Evolutionary conservation across 805 yeast species (phyloP), one percentile per base, ranked within the genome.

Genomic region (Hanseniaspora guilliermondii): DNA sequence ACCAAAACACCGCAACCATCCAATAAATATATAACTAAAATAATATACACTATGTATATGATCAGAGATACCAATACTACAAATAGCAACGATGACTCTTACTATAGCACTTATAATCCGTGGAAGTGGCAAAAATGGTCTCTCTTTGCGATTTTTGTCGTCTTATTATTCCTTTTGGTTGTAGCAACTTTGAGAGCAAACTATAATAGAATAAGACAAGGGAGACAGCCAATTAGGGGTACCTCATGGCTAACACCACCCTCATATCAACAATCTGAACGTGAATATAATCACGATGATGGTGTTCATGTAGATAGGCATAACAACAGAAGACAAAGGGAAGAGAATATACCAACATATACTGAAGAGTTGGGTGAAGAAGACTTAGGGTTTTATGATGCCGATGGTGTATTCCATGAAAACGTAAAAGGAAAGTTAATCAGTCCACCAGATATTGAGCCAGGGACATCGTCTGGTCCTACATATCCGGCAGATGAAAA

Each of bases 311-410:
- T 61, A 8, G 62, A 64, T 42, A 61, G 55, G 17, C 37, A 41
- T 25, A 56, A 56, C 24, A 57, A 55, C 22, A 53, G 56, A 41
- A 25, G 41, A 11, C 53, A 53, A 17, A 38, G 37, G 17, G 77
- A 75, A 46, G 75, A 76, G 2, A 79, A 72, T 59, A 86, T 83
- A 1, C 94, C 94, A 0, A 74, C 82, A 2, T 85, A 85, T 59
- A 77, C 87, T 0, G 85, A 71, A 12, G 68, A 72, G 16, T 80
- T 88, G 0, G 81, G 80, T 58, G 86, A 81, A 30, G 73, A 76
- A 47, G 96, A 88, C 64, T 77, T 84, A 64, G 96, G 94, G 0
- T 82, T 76, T 64, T 86, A 85, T 61, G 93, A 85, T 64, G 69
- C 68, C 36, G 65, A 73, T 35, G 96, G 87, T 37, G 71, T 64